Percentiles rank a stretch among this genome's conserved stretches.
Evolutionary conservation across 1,284 basidiomycete genomes (phyloP).

Genomic region (Apiotrichum gamsii): DNA sequence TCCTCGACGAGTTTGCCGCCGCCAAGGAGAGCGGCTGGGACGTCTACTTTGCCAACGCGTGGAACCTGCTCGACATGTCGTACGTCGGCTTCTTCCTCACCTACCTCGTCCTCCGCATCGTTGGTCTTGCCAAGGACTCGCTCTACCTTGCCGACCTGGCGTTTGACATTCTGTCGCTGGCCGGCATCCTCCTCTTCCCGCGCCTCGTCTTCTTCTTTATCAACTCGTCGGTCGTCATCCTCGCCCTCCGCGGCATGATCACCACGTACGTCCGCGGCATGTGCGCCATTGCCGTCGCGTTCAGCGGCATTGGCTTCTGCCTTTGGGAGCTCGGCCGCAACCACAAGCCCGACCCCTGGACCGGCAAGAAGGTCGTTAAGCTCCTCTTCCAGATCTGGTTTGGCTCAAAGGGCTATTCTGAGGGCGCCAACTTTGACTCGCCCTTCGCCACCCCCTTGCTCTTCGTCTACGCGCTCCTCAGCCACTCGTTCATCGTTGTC

Average conservation of each 20-base stretch:
- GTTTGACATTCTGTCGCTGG: constrained; percentile 76
- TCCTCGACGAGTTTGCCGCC: constrained; percentile 55
- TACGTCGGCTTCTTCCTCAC: constrained; percentile 67
- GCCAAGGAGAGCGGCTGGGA: constrained; percentile 71
- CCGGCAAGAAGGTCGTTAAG: constrained; percentile 54
- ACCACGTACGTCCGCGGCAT: constrained; percentile 58
- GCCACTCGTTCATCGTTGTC: too few species aligned
- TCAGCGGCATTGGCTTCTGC: constrained; percentile 79
- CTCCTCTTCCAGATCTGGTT: constrained; percentile 48
- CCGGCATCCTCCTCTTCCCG: constrained; percentile 80
- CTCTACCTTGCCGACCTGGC: constrained; percentile 59
- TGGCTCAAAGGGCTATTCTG: constrained; percentile 21
- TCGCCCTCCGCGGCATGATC: constrained; percentile 53
- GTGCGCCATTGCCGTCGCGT: constrained; percentile 56
- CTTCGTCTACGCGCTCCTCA: constrained; percentile 56
- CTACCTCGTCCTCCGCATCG: constrained; percentile 62
- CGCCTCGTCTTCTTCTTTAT: constrained; percentile 79
- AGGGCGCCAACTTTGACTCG: constrained; percentile 62
- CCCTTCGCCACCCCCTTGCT: constrained; percentile 70
- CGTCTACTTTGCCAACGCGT: constrained; percentile 75
- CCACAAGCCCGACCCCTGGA: constrained; percentile 38
- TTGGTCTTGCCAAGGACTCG: constrained; percentile 57
- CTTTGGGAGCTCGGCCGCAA: constrained; percentile 65
- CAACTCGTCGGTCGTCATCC: constrained; percentile 71
- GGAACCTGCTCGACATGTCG: constrained; percentile 78